Conservation (phyloP, 1,284 basidiomycete genomes). For the Boletellus deceptivus region DNA sequence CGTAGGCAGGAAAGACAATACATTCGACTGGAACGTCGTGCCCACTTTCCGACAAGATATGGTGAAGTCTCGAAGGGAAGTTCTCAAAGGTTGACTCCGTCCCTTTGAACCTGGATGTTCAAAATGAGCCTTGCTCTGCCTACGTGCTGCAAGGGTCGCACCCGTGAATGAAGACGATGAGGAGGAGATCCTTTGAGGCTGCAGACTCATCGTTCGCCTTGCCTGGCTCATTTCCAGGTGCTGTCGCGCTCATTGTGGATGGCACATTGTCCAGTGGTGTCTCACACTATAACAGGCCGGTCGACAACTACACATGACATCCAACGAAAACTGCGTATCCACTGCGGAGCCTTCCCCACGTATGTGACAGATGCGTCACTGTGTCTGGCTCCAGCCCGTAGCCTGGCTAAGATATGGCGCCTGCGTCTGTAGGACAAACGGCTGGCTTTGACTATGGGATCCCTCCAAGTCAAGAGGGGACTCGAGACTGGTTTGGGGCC, state of each 20-base stretch:
- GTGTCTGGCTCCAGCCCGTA: conserved; percentile 17
- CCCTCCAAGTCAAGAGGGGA: conserved; percentile 18
- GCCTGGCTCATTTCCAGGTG: conserved; percentile 11
- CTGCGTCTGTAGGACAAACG: conserved; percentile 45
- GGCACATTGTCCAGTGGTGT: neutral
- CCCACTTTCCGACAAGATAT: conserved; percentile 66
- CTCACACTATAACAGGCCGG: conserved; percentile 17
- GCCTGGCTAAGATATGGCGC: conserved; percentile 50
- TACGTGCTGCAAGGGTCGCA: conserved; percentile 35
- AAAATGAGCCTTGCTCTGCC: conserved; percentile 4
- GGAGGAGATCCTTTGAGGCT: conserved; percentile 42
- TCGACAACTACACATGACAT: neutral
- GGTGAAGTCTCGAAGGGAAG: conserved; percentile 76
- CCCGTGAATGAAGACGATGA: conserved; percentile 67
- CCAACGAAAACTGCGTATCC: neutral
- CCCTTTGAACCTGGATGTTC: conserved; percentile 58
- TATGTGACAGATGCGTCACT: conserved; percentile 4
- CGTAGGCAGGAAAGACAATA: conserved; percentile 85
- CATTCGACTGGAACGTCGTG: conserved; percentile 62
- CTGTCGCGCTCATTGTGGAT: conserved; percentile 13
- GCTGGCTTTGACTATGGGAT: conserved; percentile 15
- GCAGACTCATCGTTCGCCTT: conserved; percentile 5
- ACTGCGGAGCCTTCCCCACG: too few species aligned
- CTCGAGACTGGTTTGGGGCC: neutral
- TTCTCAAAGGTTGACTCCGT: conserved; percentile 74